These are phyloP conservation scores for Microthyrium microscopicum DNA, from an alignment of 2,329 filamentous ascomycete genomes.

Conservation along the genomic window DNA sequence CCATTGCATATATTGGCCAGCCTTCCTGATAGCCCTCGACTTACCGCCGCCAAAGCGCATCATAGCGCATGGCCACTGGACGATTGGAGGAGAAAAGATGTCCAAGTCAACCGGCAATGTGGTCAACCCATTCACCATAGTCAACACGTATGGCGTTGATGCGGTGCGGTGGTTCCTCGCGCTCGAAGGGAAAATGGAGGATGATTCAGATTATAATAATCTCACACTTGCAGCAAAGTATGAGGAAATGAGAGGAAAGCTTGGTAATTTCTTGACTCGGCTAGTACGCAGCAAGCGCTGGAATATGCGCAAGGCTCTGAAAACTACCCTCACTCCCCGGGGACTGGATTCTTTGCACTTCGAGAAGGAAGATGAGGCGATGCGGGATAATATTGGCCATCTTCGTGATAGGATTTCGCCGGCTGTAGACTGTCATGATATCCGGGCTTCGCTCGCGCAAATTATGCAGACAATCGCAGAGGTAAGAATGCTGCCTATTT, in stretches of 20 bases:
- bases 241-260: conserved; percentile 53
- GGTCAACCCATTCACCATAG: conserved; percentile 81
- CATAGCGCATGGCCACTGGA: conserved; percentile 90
- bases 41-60: conserved; percentile 65
- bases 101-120: conserved; percentile 91
- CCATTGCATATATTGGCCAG: conserved; percentile 96
- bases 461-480: no score
- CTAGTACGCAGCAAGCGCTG: conserved; percentile 53
- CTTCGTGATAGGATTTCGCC: no score
- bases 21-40: conserved; percentile 76
- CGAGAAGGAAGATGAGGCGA: background rate
- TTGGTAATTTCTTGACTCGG: conserved; percentile 68
- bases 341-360: conserved; percentile 11
- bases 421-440: background rate
- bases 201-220: conserved; percentile 80
- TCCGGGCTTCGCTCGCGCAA: conserved; percentile 5
- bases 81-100: conserved; percentile 83
- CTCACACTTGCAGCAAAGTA: conserved; percentile 57
- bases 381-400: no score
- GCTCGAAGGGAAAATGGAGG: conserved; percentile 55
- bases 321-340: conserved; percentile 15
- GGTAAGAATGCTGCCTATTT: no score
- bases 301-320: conserved; percentile 46
- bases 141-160: conserved; percentile 78
- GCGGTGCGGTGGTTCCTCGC: conserved; percentile 79